Conservation (phyloP, 2,329 filamentous ascomycete genomes). For the Monilinia polystroma region DNA sequence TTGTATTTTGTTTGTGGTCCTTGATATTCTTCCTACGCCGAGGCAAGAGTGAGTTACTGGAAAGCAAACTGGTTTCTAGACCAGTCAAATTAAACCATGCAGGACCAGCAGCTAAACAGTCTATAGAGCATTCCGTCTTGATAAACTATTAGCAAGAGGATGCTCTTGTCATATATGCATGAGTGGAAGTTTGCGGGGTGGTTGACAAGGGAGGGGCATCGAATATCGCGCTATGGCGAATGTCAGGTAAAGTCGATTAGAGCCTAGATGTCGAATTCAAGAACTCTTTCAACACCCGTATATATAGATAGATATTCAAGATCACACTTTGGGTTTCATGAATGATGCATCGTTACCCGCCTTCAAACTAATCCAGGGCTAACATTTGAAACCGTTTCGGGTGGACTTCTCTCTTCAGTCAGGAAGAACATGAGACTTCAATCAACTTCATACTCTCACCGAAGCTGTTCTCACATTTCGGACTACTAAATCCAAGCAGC, state of each 20-base stretch:
- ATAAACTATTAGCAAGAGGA: neutral
- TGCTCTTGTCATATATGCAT: neutral
- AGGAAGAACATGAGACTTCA: neutral
- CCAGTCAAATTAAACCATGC: neutral
- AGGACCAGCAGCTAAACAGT: neutral
- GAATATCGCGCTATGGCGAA: neutral
- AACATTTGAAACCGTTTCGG: neutral
- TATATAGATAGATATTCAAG: neutral
- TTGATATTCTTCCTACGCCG: too few relatives aligned
- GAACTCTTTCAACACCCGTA: neutral
- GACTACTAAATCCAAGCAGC: neutral
- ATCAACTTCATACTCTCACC: neutral
- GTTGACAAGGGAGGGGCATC: neutral
- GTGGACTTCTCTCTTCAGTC: neutral
- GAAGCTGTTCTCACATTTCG: neutral
- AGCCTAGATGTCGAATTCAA: neutral
- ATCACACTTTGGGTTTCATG: neutral
- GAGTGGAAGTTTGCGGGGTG: conserved; percentile 2
- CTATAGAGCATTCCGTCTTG: neutral
- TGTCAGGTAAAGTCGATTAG: neutral
- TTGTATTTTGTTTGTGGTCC: too few relatives aligned
- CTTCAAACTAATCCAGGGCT: neutral
- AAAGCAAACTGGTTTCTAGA: too few relatives aligned
- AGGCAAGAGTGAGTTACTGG: too few relatives aligned
- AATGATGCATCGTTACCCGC: neutral